Evolutionary conservation across 2,329 filamentous ascomycete species (phyloP).

Genomic region (Fusarium xyrophilum): DNA sequence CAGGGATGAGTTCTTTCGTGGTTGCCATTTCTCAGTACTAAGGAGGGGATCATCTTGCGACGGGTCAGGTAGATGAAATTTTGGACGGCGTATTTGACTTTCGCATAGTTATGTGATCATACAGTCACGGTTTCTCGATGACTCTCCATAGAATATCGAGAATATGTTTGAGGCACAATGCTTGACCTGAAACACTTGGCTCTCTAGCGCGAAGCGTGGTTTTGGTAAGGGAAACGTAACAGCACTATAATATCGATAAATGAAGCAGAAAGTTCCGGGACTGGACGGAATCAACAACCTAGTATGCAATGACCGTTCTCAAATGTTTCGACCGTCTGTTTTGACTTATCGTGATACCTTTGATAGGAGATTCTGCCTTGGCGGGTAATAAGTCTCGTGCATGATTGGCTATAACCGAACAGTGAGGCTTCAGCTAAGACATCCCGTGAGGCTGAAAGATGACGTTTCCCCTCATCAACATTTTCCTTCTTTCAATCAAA

Average conservation of each 20-base stretch:
- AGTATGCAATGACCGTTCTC: too few species aligned
- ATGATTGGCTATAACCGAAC: neutral
- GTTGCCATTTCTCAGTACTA: neutral
- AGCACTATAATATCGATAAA: neutral
- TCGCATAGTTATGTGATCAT: neutral
- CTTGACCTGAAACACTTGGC: neutral
- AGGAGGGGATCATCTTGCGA: accelerated
- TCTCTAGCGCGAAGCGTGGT: too few species aligned
- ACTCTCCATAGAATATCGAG: neutral
- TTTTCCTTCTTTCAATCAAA: accelerated
- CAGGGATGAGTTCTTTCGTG: neutral
- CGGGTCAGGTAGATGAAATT: accelerated
- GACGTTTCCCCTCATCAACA: neutral
- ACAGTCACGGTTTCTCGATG: accelerated
- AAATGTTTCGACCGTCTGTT: neutral
- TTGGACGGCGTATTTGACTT: accelerated
- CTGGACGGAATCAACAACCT: too few species aligned
- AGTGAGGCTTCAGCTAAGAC: neutral
- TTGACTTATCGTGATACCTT: neutral
- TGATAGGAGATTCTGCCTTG: neutral
- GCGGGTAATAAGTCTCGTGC: neutral
- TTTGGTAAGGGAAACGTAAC: neutral
- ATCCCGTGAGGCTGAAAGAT: neutral
- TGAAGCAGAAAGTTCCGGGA: neutral
- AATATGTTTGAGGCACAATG: neutral